Evolutionary conservation across 495 filamentous ascomycete genomes (phyloP).

Genomic region (Aspergillus sparsus): DNA sequence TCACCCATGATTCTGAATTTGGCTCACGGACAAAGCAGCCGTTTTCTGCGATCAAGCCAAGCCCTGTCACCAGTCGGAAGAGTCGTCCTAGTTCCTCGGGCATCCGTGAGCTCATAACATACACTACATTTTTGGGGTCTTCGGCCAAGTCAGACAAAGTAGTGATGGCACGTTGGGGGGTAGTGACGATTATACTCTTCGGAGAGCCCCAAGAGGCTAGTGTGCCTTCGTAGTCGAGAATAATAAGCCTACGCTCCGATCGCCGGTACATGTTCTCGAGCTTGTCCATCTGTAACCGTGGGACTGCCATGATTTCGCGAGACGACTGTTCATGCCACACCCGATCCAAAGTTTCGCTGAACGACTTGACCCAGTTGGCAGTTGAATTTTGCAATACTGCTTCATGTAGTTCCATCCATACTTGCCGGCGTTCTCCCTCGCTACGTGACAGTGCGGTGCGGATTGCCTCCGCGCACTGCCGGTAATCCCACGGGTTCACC

Average conservation of each 20-base stretch:
- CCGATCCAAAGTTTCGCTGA: constrained; percentile 64
- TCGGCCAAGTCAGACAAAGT: constrained; percentile 75
- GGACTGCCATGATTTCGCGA: constrained; percentile 80
- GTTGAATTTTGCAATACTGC: constrained; percentile 80
- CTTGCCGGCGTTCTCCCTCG: constrained; percentile 65
- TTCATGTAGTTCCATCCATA: constrained; percentile 73
- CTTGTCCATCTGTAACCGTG: constrained; percentile 67
- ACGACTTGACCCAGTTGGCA: constrained; percentile 74
- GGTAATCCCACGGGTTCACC: constrained; percentile 94
- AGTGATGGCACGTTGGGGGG: constrained; percentile 78
- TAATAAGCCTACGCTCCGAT: constrained; percentile 70
- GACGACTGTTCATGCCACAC: constrained; percentile 80
- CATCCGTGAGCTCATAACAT: constrained; percentile 85
- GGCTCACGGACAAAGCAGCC: constrained; percentile 82
- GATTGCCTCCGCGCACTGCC: constrained; percentile 80
- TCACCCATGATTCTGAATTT: constrained; percentile 66
- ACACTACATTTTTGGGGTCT: constrained; percentile 80
- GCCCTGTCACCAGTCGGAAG: constrained; percentile 72
- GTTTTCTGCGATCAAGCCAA: constrained; percentile 90
- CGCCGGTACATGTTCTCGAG: constrained; percentile 65
- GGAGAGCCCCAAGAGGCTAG: constrained; percentile 81
- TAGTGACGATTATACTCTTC: constrained; percentile 76
- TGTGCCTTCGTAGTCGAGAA: constrained; percentile 91
- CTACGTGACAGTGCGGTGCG: constrained; percentile 75
- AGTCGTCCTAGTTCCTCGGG: constrained; percentile 84